Conservation (phyloP, 495 filamentous ascomycete species). For the Lasiosphaeria ovina region DNA sequence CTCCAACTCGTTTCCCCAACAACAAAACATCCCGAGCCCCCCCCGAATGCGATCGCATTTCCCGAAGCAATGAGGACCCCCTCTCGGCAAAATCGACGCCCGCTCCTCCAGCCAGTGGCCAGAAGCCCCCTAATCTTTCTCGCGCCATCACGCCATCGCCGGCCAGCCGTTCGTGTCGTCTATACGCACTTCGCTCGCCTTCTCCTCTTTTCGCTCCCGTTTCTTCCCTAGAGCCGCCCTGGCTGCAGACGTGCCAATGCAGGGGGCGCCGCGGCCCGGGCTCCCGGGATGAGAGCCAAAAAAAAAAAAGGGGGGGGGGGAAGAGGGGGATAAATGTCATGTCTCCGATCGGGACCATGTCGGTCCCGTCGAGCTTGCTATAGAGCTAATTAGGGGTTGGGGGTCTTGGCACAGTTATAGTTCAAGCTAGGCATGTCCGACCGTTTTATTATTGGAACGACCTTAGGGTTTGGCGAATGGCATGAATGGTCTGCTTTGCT, state of each 20-base stretch:
- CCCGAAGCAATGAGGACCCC: neutral
- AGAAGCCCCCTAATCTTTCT: neutral
- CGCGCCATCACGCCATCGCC: neutral
- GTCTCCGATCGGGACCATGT: no score
- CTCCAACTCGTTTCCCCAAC: neutral
- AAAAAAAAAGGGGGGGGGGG: neutral
- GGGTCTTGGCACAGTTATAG: no score
- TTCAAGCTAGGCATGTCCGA: no score
- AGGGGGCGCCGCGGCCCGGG: neutral
- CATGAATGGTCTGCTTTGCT: no score
- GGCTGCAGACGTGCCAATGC: neutral
- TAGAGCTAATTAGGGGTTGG: no score
- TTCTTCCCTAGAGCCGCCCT: neutral
- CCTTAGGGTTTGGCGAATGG: no score
- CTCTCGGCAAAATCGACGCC: neutral
- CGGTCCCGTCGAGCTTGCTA: no score
- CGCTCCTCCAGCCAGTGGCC: neutral
- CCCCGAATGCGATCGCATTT: neutral
- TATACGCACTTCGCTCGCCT: neutral
- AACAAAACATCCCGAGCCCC: conserved; percentile 5
- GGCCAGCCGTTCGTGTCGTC: neutral
- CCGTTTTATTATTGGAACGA: no score
- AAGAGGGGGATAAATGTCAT: neutral
- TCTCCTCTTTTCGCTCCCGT: neutral
- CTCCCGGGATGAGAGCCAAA: neutral